These are phyloP conservation scores for Eucalyptus decipiens DNA, from an alignment of 345 rosid genomes.

Conservation along the genomic window DNA sequence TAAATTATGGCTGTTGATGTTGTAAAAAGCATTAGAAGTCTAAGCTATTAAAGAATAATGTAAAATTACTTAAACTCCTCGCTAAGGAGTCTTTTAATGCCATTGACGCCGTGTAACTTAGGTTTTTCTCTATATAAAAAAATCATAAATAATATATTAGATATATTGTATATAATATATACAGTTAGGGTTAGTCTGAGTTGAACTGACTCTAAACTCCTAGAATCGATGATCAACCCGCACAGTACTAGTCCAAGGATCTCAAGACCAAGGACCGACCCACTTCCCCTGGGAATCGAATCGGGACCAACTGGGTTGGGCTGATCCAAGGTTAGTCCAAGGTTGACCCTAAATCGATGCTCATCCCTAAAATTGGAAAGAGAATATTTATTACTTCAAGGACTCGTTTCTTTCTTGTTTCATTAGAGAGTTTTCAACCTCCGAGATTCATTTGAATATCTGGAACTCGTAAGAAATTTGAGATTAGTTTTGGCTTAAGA, in stretches of 20 bases:
- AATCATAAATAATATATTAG: too few species aligned
- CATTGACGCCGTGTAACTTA: fast-evolving
- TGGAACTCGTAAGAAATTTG: fast-evolving
- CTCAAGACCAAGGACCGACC: fast-evolving
- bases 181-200: fast-evolving
- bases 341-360: too few species aligned
- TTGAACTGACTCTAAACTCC: too few species aligned
- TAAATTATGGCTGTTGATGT: too few species aligned
- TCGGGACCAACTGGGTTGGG: fast-evolving
- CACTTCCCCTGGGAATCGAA: fast-evolving
- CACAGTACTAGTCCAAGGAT: too few species aligned
- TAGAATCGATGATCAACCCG: fast-evolving
- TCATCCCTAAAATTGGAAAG: not conserved
- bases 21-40: too few species aligned
- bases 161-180: too few species aligned
- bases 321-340: too few species aligned
- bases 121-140: too few species aligned
- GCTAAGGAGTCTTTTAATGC: fast-evolving
- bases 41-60: too few species aligned
- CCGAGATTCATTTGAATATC: not conserved
- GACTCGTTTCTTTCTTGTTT: not conserved
- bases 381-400: not conserved
- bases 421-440: not conserved
- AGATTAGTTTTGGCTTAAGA: not conserved
- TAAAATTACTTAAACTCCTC: too few species aligned